These are phyloP conservation scores for Eimeria nieschulzi DNA, from an alignment of 169 alveolate species.

Conservation along the genomic window DNA sequence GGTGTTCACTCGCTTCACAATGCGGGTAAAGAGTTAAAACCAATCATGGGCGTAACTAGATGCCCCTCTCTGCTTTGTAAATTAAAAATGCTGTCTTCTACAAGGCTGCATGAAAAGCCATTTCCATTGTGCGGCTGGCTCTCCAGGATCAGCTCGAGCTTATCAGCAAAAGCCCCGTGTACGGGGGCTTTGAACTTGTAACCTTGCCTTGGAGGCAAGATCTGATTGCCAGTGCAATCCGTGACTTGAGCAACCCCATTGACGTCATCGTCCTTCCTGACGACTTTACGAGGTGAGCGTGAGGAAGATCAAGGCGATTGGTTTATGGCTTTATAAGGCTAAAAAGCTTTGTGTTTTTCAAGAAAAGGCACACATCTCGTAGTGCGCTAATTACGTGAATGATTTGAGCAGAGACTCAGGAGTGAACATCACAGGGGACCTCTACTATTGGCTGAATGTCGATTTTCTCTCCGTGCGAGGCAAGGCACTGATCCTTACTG, in stretches of 20 bases:
- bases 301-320: too few relatives aligned
- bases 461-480: constrained; percentile 53
- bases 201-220: constrained; percentile 45
- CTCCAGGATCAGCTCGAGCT: constrained; percentile 55
- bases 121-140: background rate
- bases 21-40: background rate
- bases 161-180: background rate
- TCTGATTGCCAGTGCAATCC: background rate
- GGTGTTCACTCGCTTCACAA: background rate
- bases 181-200: constrained; percentile 52
- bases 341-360: too few relatives aligned
- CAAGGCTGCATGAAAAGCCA: too few relatives aligned
- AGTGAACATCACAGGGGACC: constrained; percentile 49
- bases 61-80: too few relatives aligned
- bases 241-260: constrained; percentile 12
- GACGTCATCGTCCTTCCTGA: constrained; percentile 41
- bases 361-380: too few relatives aligned
- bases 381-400: background rate
- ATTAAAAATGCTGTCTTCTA: too few relatives aligned
- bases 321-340: too few relatives aligned
- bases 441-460: constrained; percentile 60
- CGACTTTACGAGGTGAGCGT: background rate
- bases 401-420: constrained; percentile 32
- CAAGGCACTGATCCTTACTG: constrained; percentile 28
- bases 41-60: too few relatives aligned